phyloP scores from a whole-genome alignment of 257 asterid species.

The Solanum rostratum region DNA sequence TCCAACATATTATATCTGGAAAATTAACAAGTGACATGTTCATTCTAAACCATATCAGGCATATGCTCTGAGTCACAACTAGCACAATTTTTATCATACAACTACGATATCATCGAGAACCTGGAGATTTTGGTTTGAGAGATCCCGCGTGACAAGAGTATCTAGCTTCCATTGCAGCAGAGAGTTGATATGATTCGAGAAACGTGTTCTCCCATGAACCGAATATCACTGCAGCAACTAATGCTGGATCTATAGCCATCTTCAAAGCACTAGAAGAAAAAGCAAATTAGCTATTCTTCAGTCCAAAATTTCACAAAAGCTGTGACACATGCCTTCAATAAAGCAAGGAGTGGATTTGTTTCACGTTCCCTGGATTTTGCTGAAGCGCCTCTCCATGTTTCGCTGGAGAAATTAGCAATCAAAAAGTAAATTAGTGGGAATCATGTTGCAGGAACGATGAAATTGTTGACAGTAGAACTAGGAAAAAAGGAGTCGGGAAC shows the following conservation, averaged over 20 bases:
- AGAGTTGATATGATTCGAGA: not conserved
- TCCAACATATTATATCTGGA: not conserved
- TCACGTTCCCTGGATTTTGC: conserved; percentile 25
- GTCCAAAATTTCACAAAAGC: conserved; percentile 62
- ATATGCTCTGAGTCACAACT: too few relatives aligned
- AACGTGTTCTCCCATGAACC: not conserved
- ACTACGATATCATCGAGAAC: not conserved
- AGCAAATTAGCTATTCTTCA: conserved; percentile 15
- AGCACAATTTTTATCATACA: not conserved
- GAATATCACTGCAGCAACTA: not conserved
- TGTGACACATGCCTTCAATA: conserved; percentile 37
- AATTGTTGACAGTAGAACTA: not conserved
- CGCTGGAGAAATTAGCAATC: conserved; percentile 24
- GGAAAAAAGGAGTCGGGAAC: not conserved
- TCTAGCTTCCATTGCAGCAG: not conserved
- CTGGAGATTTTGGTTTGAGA: not conserved
- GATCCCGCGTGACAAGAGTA: not conserved
- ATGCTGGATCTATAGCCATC: not conserved
- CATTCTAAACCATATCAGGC: too few relatives aligned
- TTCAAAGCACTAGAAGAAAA: not conserved
- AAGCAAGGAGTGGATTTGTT: conserved; percentile 36
- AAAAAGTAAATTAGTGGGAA: not conserved
- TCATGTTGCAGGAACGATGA: not conserved
- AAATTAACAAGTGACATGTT: not conserved
- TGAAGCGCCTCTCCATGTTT: conserved; percentile 40